Evolutionary conservation across 352 stramenopile species (phyloP), one percentile per base, ranked within the genome.

Genomic region (Globisporangium camurandrum): DNA sequence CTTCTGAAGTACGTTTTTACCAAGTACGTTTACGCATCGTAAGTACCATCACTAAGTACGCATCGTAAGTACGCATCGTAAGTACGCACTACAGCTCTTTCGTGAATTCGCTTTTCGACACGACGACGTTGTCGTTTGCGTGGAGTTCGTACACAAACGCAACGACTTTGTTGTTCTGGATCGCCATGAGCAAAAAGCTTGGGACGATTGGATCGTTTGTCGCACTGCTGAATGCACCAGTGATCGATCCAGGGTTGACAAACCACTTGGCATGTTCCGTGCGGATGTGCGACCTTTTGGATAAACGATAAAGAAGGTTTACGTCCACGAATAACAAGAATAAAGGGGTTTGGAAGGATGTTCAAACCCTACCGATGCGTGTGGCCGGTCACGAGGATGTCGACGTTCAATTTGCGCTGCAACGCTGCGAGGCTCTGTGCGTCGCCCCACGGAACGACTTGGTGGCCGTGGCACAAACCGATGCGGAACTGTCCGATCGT

Each of bases 121-220:
- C 84, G 16, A 84, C 77, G 24, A 92, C 81, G 49, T 85, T 82
- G 49, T 84, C 85, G 14, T 56, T 69, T 43, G n/a, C n/a, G n/a
- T 88, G 85, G 49, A 96, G 74, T 60, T 97, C 88, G 66, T 99
- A 99, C 1, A 99, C 80, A 66, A 98, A 99, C 37, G 89, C 96
- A 3, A 98, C 94, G 33, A 98, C 85, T 62, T 98, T 98, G 34
- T 56, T 58, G 1, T 91, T 95, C 61, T 99, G 95, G 44, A 99
- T 82, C n/a, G 95, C 96, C 66, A 99, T 88, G 49, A 99, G 82
- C 62, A 99, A 96, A 57, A 99, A 99, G 40, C 93, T 98, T 20
- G 97, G 96, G 30, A 78, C 81, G 11, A 96, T 73, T n/a, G n/a
- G n/a, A 33, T 93, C 69, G 54, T 64, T 80, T 1, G 71, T 59